Evolutionary conservation across 371 early-diverging fungal genomes (phyloP), one percentile per base, ranked within the genome.

Genomic region (Mucor irregularis): DNA sequence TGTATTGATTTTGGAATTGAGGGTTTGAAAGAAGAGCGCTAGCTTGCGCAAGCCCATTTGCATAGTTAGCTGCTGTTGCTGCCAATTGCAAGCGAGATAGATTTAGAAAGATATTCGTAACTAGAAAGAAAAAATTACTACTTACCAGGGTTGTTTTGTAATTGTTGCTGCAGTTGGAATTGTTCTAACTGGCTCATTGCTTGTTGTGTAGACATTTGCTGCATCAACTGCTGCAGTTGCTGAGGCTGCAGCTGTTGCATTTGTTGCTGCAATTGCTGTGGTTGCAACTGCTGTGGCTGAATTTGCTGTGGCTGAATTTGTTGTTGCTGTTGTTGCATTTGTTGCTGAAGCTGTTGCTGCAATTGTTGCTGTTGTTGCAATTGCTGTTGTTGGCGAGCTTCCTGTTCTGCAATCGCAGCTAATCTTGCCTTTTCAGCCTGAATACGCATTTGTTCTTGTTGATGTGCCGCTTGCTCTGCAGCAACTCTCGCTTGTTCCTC

Each of bases 401-500:
- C 61, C 26, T 68, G 53, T 29, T 51, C 44, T 30, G 61, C 55
- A n/a, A 45, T 25, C 3, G 58, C 61, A 22, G 57, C 58, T 11
- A 67, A n/a, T 33, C 68, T 62, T 2, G 71, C 69, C 39, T 71
- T 64, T 47, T 77, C 74, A 9, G 61, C 54, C 29, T 73, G 69
- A 43, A 66, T 5, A 51, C 71, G 69, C n/a, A 75, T 26, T 37
- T 60, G 28, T 55, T 76, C 78, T 33, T 76, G 68, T 28, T 76
- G 72, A 13, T 66, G 59, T 9, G 74, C 62, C 34, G 80, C 64
- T 65, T 81, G 71, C 60, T 81, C 74, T 33, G 62, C 59, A 29
- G 72, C 52, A 37, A 79, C 64, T 51, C 76, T 26, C 26, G 68
- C 34, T 51, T 78, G 60, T 58, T 77, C 72, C 58, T 80, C 69